A percentile compares a stretch with the other conserved stretches of the same genome.
These are phyloP conservation scores for Physcia stellaris DNA, from an alignment of 495 filamentous ascomycete species.

Conservation along the genomic window DNA sequence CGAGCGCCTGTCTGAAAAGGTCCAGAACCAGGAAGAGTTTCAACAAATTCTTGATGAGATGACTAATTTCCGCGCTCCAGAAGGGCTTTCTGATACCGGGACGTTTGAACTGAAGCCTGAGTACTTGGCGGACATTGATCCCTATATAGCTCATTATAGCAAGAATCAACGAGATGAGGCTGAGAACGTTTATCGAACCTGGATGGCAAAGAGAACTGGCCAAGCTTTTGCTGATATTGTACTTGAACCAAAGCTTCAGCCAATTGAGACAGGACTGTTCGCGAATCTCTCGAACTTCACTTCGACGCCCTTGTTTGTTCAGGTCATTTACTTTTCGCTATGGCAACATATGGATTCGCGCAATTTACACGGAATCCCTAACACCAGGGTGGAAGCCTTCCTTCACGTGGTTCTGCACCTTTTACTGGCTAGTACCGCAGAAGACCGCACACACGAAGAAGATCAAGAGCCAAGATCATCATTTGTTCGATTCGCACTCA, in stretches of 20 bases:
- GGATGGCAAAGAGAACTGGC: conserved; percentile 79
- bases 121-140: conserved; percentile 74
- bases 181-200: conserved; percentile 71
- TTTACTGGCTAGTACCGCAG: conserved; percentile 64
- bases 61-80: conserved; percentile 75
- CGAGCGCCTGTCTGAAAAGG: conserved; percentile 62
- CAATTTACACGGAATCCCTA: conserved; percentile 55
- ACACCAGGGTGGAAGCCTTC: conserved; percentile 78
- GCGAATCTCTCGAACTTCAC: conserved; percentile 64
- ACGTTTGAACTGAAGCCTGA: conserved; percentile 86
- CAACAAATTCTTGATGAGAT: conserved; percentile 74
- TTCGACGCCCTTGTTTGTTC: conserved; percentile 68
- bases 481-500: conserved; percentile 57
- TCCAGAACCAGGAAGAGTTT: conserved; percentile 70
- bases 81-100: conserved; percentile 81
- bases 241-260: conserved; percentile 79
- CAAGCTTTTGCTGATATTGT: conserved; percentile 71
- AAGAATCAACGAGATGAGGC: conserved; percentile 97
- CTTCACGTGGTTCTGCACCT: conserved; percentile 84
- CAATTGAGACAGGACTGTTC: conserved; percentile 65
- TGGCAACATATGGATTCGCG: conserved; percentile 57
- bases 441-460: conserved; percentile 55
- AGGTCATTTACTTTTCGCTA: conserved; percentile 80
- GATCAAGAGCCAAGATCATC: conserved; percentile 35
- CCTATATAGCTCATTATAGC: conserved; percentile 86